Percentiles rank a stretch among this genome's conserved stretches.
Conservation (phyloP, 768 basidiomycete genomes). For the Podaxis sp. region DNA sequence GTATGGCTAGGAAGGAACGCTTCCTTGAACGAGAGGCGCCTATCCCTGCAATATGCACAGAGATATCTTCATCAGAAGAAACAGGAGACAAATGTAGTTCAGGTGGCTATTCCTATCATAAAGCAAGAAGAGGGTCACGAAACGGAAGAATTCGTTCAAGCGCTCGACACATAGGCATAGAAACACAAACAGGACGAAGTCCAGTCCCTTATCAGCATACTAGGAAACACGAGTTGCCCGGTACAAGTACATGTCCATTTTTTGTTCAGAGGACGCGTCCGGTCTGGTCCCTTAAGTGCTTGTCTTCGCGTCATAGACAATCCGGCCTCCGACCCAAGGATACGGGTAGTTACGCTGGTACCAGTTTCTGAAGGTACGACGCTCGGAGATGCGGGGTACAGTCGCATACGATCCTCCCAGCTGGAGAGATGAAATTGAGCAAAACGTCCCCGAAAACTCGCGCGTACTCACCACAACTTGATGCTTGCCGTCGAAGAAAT, state of each 20-base stretch:
- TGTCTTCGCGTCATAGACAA: conserved; percentile 42
- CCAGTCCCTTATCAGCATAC: background rate
- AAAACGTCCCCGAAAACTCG: conserved; percentile 6
- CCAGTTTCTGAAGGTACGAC: conserved; percentile 83
- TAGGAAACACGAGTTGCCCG: background rate
- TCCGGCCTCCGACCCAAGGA: conserved; percentile 77
- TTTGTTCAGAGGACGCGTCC: background rate
- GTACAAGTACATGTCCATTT: conserved; percentile 6
- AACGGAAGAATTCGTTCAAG: conserved; percentile 43
- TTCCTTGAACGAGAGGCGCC: conserved; percentile 45
- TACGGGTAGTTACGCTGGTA: conserved; percentile 92
- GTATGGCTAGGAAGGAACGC: conserved; percentile 58
- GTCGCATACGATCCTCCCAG: conserved; percentile 91
- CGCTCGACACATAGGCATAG: conserved; percentile 18
- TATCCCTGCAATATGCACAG: conserved; percentile 59
- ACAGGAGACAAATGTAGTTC: conserved; percentile 21
- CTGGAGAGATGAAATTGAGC: conserved; percentile 37
- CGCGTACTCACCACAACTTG: conserved; percentile 74
- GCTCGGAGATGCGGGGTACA: conserved; percentile 75
- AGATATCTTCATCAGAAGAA: conserved; percentile 45
- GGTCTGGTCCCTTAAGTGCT: background rate
- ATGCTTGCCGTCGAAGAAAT: conserved; percentile 91
- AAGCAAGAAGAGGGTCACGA: conserved; percentile 58
- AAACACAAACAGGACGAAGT: background rate
- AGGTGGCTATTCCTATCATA: conserved; percentile 42